phyloP scores from a whole-genome alignment of 768 basidiomycete species.

The Leccinum olivaceopallidum region DNA sequence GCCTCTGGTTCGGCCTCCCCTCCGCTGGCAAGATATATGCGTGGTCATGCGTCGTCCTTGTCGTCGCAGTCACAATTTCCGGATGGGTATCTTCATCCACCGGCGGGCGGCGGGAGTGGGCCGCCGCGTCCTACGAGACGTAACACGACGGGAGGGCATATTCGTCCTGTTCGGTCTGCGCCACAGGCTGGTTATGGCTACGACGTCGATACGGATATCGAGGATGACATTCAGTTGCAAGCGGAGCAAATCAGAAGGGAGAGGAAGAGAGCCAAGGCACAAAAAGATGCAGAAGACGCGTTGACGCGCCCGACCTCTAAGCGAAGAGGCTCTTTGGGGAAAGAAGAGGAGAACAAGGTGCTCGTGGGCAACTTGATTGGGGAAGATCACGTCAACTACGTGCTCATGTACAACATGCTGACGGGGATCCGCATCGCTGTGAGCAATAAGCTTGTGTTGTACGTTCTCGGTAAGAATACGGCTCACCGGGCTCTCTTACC shows the following conservation, averaged over 20 bases:
- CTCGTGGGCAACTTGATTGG: slow-evolving; percentile 95
- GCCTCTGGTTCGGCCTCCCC: slow-evolving; percentile 18
- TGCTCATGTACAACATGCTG: slow-evolving; percentile 99
- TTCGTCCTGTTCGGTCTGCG: slow-evolving; percentile 31
- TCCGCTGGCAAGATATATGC: slow-evolving; percentile 23
- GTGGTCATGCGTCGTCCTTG: slow-evolving; percentile 22
- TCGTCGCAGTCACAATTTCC: slow-evolving; percentile 30
- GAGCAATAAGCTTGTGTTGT: slow-evolving; percentile 29
- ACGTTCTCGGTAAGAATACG: not conserved
- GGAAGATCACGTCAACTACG: slow-evolving; percentile 98
- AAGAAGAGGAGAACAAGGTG: slow-evolving; percentile 52
- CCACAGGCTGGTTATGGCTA: slow-evolving; percentile 37
- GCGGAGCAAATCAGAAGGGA: slow-evolving; percentile 86
- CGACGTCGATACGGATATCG: slow-evolving; percentile 40
- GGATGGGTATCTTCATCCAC: slow-evolving; percentile 57
- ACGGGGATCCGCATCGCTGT: slow-evolving; percentile 97
- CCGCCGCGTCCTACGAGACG: slow-evolving; percentile 51
- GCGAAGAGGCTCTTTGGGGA: slow-evolving; percentile 24
- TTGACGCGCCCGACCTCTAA: slow-evolving; percentile 38
- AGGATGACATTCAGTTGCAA: slow-evolving; percentile 77
- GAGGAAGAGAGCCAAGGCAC: slow-evolving; percentile 71
- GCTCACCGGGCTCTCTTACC: slow-evolving; percentile 12
- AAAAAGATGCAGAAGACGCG: slow-evolving; percentile 61
- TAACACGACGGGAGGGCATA: slow-evolving; percentile 66
- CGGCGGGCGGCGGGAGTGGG: slow-evolving; percentile 23